Conservation (phyloP, 768 basidiomycete species). For the Chalciporus pseudorubinellus region DNA sequence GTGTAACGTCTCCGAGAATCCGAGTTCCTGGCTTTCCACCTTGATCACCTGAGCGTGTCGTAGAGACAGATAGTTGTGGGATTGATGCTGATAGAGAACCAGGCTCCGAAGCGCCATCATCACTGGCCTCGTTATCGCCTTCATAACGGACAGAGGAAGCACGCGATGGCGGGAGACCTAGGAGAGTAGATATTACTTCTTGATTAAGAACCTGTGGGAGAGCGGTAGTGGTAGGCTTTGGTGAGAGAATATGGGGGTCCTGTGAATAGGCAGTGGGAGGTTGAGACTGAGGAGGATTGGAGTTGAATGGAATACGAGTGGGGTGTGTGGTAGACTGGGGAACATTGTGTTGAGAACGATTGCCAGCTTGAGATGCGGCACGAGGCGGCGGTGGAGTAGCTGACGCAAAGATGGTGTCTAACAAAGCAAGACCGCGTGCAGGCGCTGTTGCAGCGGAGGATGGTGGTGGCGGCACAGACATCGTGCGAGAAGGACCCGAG, state of each 20-base stretch:
- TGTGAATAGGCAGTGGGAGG: constrained; percentile 26
- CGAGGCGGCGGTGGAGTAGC: constrained; percentile 37
- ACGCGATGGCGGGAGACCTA: constrained; percentile 49
- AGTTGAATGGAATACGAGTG: constrained; percentile 3
- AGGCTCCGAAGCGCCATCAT: constrained; percentile 34
- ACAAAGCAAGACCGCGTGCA: constrained; percentile 54
- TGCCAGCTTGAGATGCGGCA: constrained; percentile 17
- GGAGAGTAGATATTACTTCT: constrained; percentile 63
- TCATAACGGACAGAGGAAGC: constrained; percentile 47
- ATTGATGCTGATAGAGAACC: constrained; percentile 42
- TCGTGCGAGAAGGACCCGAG: constrained; percentile 40
- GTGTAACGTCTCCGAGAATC: constrained; percentile 55
- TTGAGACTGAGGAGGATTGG: constrained; percentile 9
- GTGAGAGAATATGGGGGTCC: constrained; percentile 47
- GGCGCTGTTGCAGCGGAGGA: constrained; percentile 28
- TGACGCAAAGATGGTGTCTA: constrained; percentile 75
- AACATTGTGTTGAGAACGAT: constrained; percentile 17
- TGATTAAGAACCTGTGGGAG: constrained; percentile 68
- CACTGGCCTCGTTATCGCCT: constrained; percentile 53
- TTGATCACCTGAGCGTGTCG: constrained; percentile 14
- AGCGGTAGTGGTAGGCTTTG: constrained; percentile 49
- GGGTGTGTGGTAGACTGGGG: constrained; percentile 11
- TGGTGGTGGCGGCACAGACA: constrained; percentile 26
- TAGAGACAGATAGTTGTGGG: constrained; percentile 32
- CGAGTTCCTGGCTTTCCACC: constrained; percentile 15